phyloP scores from a whole-genome alignment of 2,329 filamentous ascomycete genomes.

The Epichloe gansuensis region DNA sequence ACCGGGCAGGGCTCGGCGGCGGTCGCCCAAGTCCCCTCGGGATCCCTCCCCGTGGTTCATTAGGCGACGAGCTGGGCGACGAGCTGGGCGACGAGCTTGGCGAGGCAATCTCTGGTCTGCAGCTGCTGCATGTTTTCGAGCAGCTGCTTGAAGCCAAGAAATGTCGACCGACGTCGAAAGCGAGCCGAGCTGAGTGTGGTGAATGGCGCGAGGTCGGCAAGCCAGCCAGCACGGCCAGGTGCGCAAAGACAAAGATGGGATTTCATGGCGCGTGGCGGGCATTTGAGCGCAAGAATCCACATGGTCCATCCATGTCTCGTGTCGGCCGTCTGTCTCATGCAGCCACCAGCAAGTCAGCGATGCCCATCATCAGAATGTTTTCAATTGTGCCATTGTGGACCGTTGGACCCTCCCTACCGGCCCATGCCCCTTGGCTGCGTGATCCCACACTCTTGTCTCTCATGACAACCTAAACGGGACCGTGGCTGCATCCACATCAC shows the following conservation, averaged over 20 bases:
- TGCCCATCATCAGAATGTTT: neutral
- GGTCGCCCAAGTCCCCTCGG: neutral
- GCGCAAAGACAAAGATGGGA: neutral
- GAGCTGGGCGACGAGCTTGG: too few relatives aligned
- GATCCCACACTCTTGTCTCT: slow-evolving; percentile 4
- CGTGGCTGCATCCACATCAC: neutral
- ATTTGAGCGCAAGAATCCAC: neutral
- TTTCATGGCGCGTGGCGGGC: neutral
- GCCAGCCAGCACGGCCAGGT: neutral
- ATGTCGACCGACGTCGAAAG: too few relatives aligned
- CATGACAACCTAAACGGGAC: slow-evolving; percentile 1
- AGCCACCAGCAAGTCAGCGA: neutral
- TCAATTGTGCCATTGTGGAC: neutral
- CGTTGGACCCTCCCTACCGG: neutral
- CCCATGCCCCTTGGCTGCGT: slow-evolving; percentile 1
- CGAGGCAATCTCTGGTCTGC: neutral
- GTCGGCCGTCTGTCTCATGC: neutral
- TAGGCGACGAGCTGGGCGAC: neutral
- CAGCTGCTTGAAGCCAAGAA: too few relatives aligned
- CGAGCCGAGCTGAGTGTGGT: too few relatives aligned
- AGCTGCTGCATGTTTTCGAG: neutral
- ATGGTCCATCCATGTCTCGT: slow-evolving; percentile 1
- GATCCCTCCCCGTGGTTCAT: neutral
- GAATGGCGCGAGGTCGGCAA: neutral
- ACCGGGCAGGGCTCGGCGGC: neutral